A percentile compares a stretch with the other conserved stretches of the same genome.
Evolutionary conservation across 1,284 basidiomycete genomes (phyloP).

Genomic region (Austroboletus novae-zelandiae): DNA sequence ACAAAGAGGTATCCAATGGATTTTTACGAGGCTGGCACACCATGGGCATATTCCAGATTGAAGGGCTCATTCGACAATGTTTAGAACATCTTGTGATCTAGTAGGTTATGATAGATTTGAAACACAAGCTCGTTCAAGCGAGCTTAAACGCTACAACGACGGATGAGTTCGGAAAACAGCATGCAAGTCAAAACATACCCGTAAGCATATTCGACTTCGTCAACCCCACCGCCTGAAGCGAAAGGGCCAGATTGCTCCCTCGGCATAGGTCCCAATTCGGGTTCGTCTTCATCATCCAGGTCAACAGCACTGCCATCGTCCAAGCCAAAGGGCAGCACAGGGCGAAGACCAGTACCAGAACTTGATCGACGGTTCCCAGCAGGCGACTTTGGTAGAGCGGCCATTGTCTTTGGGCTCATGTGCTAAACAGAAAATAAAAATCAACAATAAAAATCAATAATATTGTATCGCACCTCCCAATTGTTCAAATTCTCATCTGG

Average conservation of each 20-base stretch:
- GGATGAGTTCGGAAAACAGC: conserved; percentile 12
- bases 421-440: conserved; percentile 51
- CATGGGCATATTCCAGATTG: conserved; percentile 64
- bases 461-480: conserved; percentile 70
- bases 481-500: conserved; percentile 84
- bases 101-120: background rate
- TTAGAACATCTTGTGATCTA: background rate
- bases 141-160: conserved; percentile 25
- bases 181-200: conserved; percentile 49
- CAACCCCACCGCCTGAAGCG: conserved; percentile 74
- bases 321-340: conserved; percentile 77
- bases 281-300: conserved; percentile 58
- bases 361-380: conserved; percentile 75
- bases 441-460: conserved; percentile 1
- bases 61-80: conserved; percentile 32
- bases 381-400: conserved; percentile 85
- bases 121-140: background rate
- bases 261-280: conserved; percentile 73
- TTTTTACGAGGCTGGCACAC: conserved; percentile 83
- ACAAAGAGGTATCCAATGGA: conserved; percentile 86
- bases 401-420: conserved; percentile 92
- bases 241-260: conserved; percentile 71
- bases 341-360: conserved; percentile 76
- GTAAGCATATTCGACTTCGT: conserved; percentile 85
- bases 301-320: conserved; percentile 70